Evolutionary conservation across 2,329 filamentous ascomycete species (phyloP), one percentile per base, ranked within the genome.

Genomic region (Aspergillus ochraceus): DNA sequence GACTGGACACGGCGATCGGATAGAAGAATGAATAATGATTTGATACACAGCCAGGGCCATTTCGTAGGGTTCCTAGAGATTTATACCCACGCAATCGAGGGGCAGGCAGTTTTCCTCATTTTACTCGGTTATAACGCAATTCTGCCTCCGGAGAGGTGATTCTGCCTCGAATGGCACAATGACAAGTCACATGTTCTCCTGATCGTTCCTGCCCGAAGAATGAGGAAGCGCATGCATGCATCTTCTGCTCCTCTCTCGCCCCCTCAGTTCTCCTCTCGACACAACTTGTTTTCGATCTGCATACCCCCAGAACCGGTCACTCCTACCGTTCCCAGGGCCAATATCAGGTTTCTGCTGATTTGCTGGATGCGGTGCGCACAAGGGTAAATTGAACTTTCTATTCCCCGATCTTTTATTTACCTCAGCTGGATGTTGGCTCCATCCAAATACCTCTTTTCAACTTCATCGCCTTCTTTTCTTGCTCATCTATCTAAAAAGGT

Each of bases 1-100:
- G 63, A 65, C 50, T 59, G 61, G 59, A 58, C 19, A 11, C 46
- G 54, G 63, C 49, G 53, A 59, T 57, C 47, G 58, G 55, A 64
- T 64, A 60, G 63, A 62, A 60, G 32, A 52, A 57, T 60, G 53
- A 53, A 29, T 53, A 36, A 32, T 32, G 26, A 32, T 30, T 17
- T 36, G 14, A 42, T 32, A 32, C 24, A 12, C 11, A 22, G 19
- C 22, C 3, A 47, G 20, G 45, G 2, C 3, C 10, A 22, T 14
- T 47, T 24, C 3, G 42, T n/a, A 19, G 17, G 19, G 42, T 20
- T n/a, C 17, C 32, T 36, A 2, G 32, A 11, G 32, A 36, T 12
- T 46, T 46, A 20, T 20, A 46, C n/a, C 32, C 4, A 36, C 4
- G 45, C 45, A 47, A 47, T 47, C 9, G 45, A 20, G 45, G 19